Evolutionary conservation across 192 early-diverging fungal species (phyloP), one percentile per base, ranked within the genome.

Genomic region (Rhizophagus sp.): DNA sequence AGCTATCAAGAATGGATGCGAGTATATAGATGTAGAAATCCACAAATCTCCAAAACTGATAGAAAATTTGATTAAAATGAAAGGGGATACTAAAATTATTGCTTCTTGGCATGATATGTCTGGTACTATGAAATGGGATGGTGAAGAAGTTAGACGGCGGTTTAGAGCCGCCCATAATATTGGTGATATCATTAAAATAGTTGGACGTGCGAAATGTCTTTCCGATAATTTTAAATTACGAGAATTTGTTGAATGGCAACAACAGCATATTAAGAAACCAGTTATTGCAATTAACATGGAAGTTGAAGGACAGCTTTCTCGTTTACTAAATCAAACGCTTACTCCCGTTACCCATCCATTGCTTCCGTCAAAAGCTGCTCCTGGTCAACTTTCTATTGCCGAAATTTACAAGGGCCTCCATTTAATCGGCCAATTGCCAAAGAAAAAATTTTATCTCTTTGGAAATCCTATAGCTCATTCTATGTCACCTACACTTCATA

Each of bases 281-380:
- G 70, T 98, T 80, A 98, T 99, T 80, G 94, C 96, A 0, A 86
- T 99, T 44, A 97, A 98, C 85, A 99, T 99, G 98, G 95, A 95
- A 12, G 84, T 89, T 24, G 67, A 85, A 8, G 98, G 98, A n/a
- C 96, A 96, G 84, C 83, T 97, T 47, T 96, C 96, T 1, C 92
- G 97, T 49, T 92, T 95, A 1, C 84, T 97, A 68, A 98, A 98
- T 84, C 89, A 89, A n/a, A 93, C 91, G 79, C 81, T 98, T 69
- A 97, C 98, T 3, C 98, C 98, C 7, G 96, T 98, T 27, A 99
- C 97, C 2, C 98, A 99, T 78, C 84, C 91, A 27, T 79, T 86
- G 25, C 82, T 99, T 68, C 91, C 95, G 10, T 82, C 86, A 2
- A 88, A 89, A 39, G 97, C 98, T 11, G 98, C 98, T 4, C 96